phyloP scores from a whole-genome alignment of 805 yeast species.

The Yamadazyma ubonensis region DNA sequence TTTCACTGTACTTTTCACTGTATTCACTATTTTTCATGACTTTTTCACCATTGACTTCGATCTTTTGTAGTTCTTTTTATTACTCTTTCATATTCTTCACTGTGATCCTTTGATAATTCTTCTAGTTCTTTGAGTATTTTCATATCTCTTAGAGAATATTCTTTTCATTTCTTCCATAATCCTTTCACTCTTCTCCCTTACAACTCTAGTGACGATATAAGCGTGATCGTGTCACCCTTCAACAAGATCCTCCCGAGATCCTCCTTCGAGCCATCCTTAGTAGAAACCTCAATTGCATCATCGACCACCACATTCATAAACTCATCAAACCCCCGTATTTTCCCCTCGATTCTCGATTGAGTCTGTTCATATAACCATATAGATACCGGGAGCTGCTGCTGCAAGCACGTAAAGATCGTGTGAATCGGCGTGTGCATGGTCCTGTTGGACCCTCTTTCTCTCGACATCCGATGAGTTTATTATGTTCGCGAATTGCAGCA shows the following conservation, averaged over 20 bases:
- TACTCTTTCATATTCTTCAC: too few relatives aligned
- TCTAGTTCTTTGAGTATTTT: too few relatives aligned
- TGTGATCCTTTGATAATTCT: too few relatives aligned
- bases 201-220: slow-evolving; percentile 50
- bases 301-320: slow-evolving; percentile 81
- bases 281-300: slow-evolving; percentile 62
- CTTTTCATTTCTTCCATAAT: too few relatives aligned
- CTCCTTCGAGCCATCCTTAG: slow-evolving; percentile 49
- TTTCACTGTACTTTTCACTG: too few relatives aligned
- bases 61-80: too few relatives aligned
- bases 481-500: too few relatives aligned
- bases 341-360: slow-evolving; percentile 74
- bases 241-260: slow-evolving; percentile 72
- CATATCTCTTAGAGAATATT: too few relatives aligned
- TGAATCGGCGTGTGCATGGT: slow-evolving; percentile 85
- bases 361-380: slow-evolving; percentile 91
- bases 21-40: too few relatives aligned
- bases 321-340: slow-evolving; percentile 91
- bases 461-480: slow-evolving; percentile 1
- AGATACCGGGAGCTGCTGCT: slow-evolving; percentile 73
- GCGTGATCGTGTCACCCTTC: slow-evolving; percentile 92
- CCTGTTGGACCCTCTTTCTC: slow-evolving; percentile 8
- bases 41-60: too few relatives aligned
- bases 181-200: slow-evolving; percentile 9
- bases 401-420: slow-evolving; percentile 81